Conservation (phyloP, 805 yeast species). For the Barnettozyma populi region DNA sequence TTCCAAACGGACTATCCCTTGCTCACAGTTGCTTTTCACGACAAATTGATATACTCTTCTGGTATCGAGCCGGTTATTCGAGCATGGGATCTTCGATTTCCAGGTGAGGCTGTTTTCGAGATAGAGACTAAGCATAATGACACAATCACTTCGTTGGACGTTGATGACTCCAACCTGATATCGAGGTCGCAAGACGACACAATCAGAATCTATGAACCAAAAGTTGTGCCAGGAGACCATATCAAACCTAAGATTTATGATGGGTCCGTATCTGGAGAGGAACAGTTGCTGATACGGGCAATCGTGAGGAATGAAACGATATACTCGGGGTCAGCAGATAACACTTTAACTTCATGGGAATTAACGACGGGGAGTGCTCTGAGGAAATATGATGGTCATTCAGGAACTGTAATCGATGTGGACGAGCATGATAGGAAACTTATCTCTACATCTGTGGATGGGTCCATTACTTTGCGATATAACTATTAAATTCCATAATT, state of each 20-base stretch:
- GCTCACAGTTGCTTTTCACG: conserved; percentile 43
- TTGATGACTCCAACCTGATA: conserved; percentile 40
- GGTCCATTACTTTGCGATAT: conserved; percentile 44
- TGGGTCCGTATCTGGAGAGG: conserved; percentile 53
- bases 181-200: conserved; percentile 54
- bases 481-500: neutral
- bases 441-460: conserved; percentile 50
- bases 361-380: conserved; percentile 41
- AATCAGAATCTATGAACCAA: conserved; percentile 52
- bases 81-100: conserved; percentile 52
- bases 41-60: conserved; percentile 43
- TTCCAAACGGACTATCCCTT: conserved; percentile 53
- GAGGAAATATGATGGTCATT: conserved; percentile 53
- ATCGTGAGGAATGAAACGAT: conserved; percentile 36
- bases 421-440: conserved; percentile 42
- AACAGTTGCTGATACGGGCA: conserved; percentile 46
- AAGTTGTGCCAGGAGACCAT: conserved; percentile 30
- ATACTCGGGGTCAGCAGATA: conserved; percentile 61
- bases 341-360: conserved; percentile 57
- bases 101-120: conserved; percentile 39
- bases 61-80: conserved; percentile 65
- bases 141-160: conserved; percentile 51
- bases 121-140: conserved; percentile 41
- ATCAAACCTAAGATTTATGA: conserved; percentile 43
- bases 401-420: conserved; percentile 56